Percentiles rank a stretch among this genome's conserved stretches.
Conservation (phyloP, 306 rosid genomes). For the Luffa aegyptiaca region DNA sequence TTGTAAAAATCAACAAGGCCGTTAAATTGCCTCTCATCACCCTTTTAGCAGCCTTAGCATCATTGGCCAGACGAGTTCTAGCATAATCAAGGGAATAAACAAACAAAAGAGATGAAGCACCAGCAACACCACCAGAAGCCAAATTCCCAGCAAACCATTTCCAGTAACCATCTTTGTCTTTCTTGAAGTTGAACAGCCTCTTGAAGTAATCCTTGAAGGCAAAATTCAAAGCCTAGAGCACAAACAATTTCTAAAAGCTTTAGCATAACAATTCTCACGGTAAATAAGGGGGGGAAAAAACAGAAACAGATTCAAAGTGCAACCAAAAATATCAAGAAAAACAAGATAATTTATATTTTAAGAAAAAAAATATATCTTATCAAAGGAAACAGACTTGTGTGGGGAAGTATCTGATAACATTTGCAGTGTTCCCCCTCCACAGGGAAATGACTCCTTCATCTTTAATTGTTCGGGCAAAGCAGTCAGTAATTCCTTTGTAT, state of each 20-base stretch:
- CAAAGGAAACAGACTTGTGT: too few relatives aligned
- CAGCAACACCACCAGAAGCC: constrained; percentile 84
- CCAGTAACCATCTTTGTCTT: constrained; percentile 80
- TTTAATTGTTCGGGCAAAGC: too few relatives aligned
- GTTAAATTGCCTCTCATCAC: constrained; percentile 83
- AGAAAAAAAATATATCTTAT: too few relatives aligned
- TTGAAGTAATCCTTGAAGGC: too few relatives aligned
- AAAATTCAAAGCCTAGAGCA: constrained; percentile 62
- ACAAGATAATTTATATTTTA: too few relatives aligned
- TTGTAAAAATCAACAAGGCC: constrained; percentile 67
- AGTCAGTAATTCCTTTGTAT: too few relatives aligned
- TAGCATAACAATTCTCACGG: background rate
- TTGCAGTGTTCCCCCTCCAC: too few relatives aligned
- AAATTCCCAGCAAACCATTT: too few relatives aligned
- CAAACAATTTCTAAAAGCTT: background rate
- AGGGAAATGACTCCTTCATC: too few relatives aligned
- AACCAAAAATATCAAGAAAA: too few relatives aligned
- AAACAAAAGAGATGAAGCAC: constrained; percentile 68
- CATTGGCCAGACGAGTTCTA: constrained; percentile 72
- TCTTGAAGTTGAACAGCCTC: constrained; percentile 72
- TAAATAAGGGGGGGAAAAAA: background rate
- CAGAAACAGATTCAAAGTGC: too few relatives aligned
- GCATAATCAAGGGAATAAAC: constrained; percentile 72
- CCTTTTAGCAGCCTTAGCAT: constrained; percentile 68
- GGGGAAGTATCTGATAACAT: too few relatives aligned